phyloP scores from a whole-genome alignment of 805 yeast species.

The Cyberlindnera subsufficiens region DNA sequence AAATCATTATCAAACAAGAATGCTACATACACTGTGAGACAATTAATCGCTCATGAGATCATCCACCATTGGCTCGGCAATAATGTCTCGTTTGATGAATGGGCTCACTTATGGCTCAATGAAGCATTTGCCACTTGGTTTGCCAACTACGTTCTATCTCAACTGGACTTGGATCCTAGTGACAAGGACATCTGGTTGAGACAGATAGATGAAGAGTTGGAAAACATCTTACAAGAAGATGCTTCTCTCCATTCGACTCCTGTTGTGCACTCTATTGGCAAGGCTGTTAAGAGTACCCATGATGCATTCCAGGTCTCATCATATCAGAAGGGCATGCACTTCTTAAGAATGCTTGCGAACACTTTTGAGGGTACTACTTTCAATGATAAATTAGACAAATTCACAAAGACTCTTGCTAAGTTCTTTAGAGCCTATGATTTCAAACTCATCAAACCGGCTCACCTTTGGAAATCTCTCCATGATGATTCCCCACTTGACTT shows the following conservation, averaged over 20 bases:
- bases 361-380: constrained; percentile 30
- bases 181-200: constrained; percentile 30
- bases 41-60: constrained; percentile 63
- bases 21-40: constrained; percentile 35
- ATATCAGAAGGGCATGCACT: constrained; percentile 55
- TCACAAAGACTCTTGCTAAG: constrained; percentile 30
- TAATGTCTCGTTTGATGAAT: constrained; percentile 56
- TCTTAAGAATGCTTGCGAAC: constrained; percentile 47
- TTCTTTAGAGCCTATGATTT: constrained; percentile 31
- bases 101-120: constrained; percentile 68
- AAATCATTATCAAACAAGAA: constrained; percentile 25
- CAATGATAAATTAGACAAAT: constrained; percentile 27
- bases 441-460: constrained; percentile 40
- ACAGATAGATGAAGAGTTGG: constrained; percentile 25
- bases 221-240: constrained; percentile 32
- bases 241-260: constrained; percentile 26
- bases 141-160: constrained; percentile 42
- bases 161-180: constrained; percentile 18
- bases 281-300: constrained; percentile 32
- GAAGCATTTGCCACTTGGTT: constrained; percentile 76
- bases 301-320: constrained; percentile 44
- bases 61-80: constrained; percentile 83
- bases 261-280: constrained; percentile 27
- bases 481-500: constrained; percentile 35
- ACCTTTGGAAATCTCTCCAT: constrained; percentile 44